Base-by-base conservation (phyloP, 1,284 basidiomycete species). In the Trichosporon sp. region DNA sequence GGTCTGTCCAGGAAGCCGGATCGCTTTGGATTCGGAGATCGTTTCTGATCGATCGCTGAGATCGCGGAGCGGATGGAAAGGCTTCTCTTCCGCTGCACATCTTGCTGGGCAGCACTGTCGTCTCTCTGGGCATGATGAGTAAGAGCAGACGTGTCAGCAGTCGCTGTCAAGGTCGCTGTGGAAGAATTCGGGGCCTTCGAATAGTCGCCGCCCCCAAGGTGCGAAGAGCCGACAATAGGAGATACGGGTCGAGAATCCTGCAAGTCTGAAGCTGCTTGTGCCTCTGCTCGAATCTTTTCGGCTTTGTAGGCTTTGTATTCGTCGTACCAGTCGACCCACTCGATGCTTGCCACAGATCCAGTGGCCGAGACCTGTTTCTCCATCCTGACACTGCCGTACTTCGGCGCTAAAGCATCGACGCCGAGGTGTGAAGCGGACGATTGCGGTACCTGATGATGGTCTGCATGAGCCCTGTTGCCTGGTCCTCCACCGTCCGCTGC, bases 311-410 rank as follows among this genome's bases (percentile, higher is more conserved):
- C 77, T 60, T 83, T 82, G 71, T 85, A 85, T 69, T 83, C 83
- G 70, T 85, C 84, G 60, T 84, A 76, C 84, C 84, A 85, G 69
- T 85, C 84, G 31, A 85, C 83, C 84, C 84, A 85, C 68, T 85
- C 84, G 61, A 85, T 83, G 34, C 83, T 83, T 10, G 75, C 73
- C 10, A 80, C 67, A 11, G 71, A 70, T 2, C 75, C 78, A 7
- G 71, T 72, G 2, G 73, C 65, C 31, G 74, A 75, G 1, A 61
- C 61, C 52, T 72, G 70, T 16, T 71, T 73, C 59, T 73, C 74
- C 74, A 79, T 76, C 0, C 52, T 49, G 3, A 69, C 57, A 3
- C 65, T 31, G 25, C 31, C 54, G 31, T 46, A 54, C 16, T 54
- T 54, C 4, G 49, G 25, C n/a, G 14, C 27, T 14, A 29, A n/a